phyloP scores from a whole-genome alignment of 1,284 basidiomycete species.

The Rugiboletus extremiorientalis region DNA sequence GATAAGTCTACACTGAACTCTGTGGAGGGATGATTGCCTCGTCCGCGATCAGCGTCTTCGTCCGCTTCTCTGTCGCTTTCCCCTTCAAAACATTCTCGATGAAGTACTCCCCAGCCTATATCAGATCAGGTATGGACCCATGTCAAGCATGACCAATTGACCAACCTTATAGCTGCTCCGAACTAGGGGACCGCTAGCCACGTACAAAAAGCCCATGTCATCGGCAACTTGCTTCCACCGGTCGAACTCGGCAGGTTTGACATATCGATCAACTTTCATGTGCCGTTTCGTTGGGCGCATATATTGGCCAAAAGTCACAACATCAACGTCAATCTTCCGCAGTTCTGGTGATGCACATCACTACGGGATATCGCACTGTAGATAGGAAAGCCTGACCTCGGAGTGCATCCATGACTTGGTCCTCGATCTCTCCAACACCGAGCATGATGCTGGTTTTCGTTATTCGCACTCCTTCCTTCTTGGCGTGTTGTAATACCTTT shows the following conservation, averaged over 20 bases:
- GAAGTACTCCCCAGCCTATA: slow-evolving; percentile 87
- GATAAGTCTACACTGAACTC: slow-evolving; percentile 5
- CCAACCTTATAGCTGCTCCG: slow-evolving; percentile 94
- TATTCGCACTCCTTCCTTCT: slow-evolving; percentile 80
- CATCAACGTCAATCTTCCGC: slow-evolving; percentile 87
- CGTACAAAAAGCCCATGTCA: slow-evolving; percentile 94
- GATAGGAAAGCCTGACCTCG: slow-evolving; percentile 52
- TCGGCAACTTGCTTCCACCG: slow-evolving; percentile 91
- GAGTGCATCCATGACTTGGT: slow-evolving; percentile 84
- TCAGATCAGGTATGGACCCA: slow-evolving; percentile 7
- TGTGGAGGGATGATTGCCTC: slow-evolving; percentile 10
- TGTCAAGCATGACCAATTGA: neutral
- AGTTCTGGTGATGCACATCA: slow-evolving; percentile 57
- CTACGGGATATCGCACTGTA: neutral
- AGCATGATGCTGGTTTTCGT: slow-evolving; percentile 99
- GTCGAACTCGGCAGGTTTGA: slow-evolving; percentile 91
- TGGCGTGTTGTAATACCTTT: slow-evolving; percentile 80
- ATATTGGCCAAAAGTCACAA: slow-evolving; percentile 99
- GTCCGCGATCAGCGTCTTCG: slow-evolving; percentile 35
- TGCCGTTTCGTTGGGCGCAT: slow-evolving; percentile 99
- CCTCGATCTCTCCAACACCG: slow-evolving; percentile 89
- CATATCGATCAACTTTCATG: slow-evolving; percentile 99
- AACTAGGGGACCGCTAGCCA: slow-evolving; percentile 95
- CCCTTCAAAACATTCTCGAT: slow-evolving; percentile 85
- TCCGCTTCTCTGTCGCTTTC: slow-evolving; percentile 48